phyloP scores from a whole-genome alignment of 805 yeast species.

The Suhomyces sp. region DNA sequence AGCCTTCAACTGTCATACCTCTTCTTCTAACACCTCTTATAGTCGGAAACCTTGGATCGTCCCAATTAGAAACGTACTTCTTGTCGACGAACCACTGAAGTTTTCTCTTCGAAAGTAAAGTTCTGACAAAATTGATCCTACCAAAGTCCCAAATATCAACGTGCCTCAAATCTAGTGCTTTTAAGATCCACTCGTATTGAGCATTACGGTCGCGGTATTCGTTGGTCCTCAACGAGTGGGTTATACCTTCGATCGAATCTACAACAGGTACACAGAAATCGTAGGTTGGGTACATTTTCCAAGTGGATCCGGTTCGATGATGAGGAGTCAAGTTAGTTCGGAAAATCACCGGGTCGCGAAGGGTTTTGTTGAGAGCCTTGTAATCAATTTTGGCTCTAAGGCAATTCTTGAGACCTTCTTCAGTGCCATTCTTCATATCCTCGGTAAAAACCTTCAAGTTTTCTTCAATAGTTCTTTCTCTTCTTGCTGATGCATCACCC shows the following conservation, averaged over 20 bases:
- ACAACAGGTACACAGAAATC: slow-evolving; percentile 98
- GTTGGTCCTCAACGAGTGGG: slow-evolving; percentile 95
- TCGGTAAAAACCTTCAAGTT: slow-evolving; percentile 79
- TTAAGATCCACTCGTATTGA: slow-evolving; percentile 94
- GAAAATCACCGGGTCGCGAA: slow-evolving; percentile 97
- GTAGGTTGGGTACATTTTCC: slow-evolving; percentile 98
- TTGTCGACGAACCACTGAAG: slow-evolving; percentile 98
- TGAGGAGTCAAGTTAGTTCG: slow-evolving; percentile 97
- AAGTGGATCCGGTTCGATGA: slow-evolving; percentile 86
- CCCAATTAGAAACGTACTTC: slow-evolving; percentile 86
- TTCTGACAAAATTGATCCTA: slow-evolving; percentile 93
- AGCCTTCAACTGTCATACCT: slow-evolving; percentile 98
- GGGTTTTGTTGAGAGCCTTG: slow-evolving; percentile 84
- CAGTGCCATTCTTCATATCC: slow-evolving; percentile 93
- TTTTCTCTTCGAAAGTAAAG: slow-evolving; percentile 93
- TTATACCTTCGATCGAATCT: slow-evolving; percentile 93
- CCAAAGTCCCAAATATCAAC: slow-evolving; percentile 98
- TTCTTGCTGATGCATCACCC: slow-evolving; percentile 86
- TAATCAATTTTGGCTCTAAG: slow-evolving; percentile 95
- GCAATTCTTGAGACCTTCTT: slow-evolving; percentile 87
- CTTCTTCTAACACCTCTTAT: slow-evolving; percentile 98
- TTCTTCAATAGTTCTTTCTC: slow-evolving; percentile 92
- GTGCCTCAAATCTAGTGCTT: slow-evolving; percentile 76
- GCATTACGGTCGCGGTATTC: slow-evolving; percentile 99
- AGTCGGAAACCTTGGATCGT: slow-evolving; percentile 99